Percentiles rank a stretch among this genome's conserved stretches.
Conservation (phyloP, 1,284 basidiomycete genomes). For the Malassezia dermatis region DNA sequence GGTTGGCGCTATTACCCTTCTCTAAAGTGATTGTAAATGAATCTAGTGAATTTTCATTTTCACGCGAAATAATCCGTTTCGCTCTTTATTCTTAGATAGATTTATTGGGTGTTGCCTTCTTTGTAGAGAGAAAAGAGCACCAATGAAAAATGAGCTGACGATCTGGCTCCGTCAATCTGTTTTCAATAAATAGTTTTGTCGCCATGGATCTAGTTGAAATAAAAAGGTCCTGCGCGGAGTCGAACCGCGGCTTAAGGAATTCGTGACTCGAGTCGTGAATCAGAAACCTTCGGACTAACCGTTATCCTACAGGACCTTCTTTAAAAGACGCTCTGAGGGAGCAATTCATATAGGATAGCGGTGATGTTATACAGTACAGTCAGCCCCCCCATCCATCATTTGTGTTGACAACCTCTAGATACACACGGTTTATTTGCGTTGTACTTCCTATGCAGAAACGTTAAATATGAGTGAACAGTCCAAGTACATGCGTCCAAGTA, state of each 20-base stretch:
- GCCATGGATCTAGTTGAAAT: too few species aligned
- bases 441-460: neutral
- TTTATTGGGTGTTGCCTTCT: too few species aligned
- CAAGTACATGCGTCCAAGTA: slow-evolving; percentile 4
- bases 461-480: neutral
- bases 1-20: neutral
- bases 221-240: slow-evolving; percentile 13
- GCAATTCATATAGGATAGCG: too few species aligned
- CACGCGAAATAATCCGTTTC: neutral
- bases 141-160: neutral
- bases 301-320: slow-evolving; percentile 20
- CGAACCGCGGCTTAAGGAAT: slow-evolving; percentile 21
- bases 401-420: neutral
- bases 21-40: neutral
- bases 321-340: too few species aligned
- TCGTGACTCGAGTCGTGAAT: slow-evolving; percentile 4
- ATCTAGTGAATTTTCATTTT: neutral
- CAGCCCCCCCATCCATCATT: neutral
- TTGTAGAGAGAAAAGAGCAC: neutral
- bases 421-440: neutral
- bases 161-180: neutral
- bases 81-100: neutral
- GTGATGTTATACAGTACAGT: too few species aligned
- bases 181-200: neutral
- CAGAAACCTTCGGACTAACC: slow-evolving; percentile 23